Evolutionary conservation across 805 yeast genomes (phyloP), one percentile per base, ranked within the genome.

Genomic region (Hanseniaspora lindneri): DNA sequence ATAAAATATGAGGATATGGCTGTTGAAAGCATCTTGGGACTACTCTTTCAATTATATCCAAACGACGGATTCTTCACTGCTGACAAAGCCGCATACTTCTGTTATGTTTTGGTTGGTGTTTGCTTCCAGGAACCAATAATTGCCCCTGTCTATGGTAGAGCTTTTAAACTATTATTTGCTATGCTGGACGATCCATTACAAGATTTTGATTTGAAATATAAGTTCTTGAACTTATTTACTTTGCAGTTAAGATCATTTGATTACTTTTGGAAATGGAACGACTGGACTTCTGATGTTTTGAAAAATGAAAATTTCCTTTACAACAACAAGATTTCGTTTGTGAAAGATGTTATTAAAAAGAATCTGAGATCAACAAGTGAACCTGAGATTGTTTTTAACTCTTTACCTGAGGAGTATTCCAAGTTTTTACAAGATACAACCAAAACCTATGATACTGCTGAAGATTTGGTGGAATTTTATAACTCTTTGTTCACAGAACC

Each of bases 211-310:
- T 67, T 84, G 47, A 74, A 79, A 54, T 71, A 76, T 52, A 70
- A 88, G 52, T 83, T 76, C 55, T 69, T 85, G 57, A 89, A 83
- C 63, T 92, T 97, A 97, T 80, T 94, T 69, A 73, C 94, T 1
- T 80, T 84, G 49, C 98, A 92, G 65, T 75, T 92, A 62, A 83
- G 94, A 58, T 92, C 89, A 61, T 92, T 89, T 63, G 87, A 83
- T 50, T 92, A 85, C 66, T 84, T 88, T 32, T 92, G 99, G 99
- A 86, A 87, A 60, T 92, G 98, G 98, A 77, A 76, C 54, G 97
- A 88, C 63, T 92, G 98, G 98, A 76, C 73, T 24, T 66, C 63
- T 2, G 83, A 79, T 56, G 62, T 61, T 40, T 71, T 68, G 41
- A 66, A 73, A 30, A 61, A 67, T 29, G 39, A 44, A n/a, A 37